phyloP scores from a whole-genome alignment of 2,329 filamentous ascomycete genomes.

The Clathrospora elynae region DNA sequence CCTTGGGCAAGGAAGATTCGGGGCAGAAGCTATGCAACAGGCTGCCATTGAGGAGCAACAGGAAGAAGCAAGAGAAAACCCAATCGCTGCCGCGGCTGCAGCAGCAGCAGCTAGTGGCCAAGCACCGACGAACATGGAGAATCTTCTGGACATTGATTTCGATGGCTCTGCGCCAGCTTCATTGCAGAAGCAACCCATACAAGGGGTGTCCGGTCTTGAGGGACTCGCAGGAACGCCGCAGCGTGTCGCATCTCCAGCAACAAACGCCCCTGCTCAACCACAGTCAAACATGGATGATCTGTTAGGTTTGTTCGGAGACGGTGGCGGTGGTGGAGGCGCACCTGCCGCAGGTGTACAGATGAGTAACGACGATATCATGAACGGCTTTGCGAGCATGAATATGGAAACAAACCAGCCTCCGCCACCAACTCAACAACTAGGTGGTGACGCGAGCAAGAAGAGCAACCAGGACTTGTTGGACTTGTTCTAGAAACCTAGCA shows the following conservation, averaged over 20 bases:
- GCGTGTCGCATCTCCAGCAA: constrained; percentile 67
- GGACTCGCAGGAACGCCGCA: constrained; percentile 69
- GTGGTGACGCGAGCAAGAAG: constrained; percentile 58
- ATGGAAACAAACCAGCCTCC: constrained; percentile 69
- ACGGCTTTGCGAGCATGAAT: constrained; percentile 82
- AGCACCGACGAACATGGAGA: constrained; percentile 80
- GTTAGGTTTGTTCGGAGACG: constrained; percentile 67
- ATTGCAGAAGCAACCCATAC: constrained; percentile 67
- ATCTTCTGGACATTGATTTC: constrained; percentile 93
- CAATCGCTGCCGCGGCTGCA: constrained; percentile 83
- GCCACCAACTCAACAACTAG: constrained; percentile 65
- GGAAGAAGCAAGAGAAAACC: constrained; percentile 90
- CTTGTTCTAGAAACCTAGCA: constrained; percentile 52
- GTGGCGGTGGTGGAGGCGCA: constrained; percentile 39
- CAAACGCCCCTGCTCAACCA: constrained; percentile 46
- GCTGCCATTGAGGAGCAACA: constrained; percentile 96
- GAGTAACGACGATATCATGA: constrained; percentile 66
- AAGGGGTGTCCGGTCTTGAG: constrained; percentile 57
- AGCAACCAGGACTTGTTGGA: constrained; percentile 62
- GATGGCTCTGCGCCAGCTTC: constrained; percentile 93
- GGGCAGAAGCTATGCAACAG: constrained; percentile 90
- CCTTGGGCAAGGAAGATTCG: constrained; percentile 90
- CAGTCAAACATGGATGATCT: constrained; percentile 79
- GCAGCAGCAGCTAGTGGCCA: constrained; percentile 64
- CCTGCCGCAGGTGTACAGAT: constrained; percentile 41